phyloP scores from a whole-genome alignment of 2,329 filamentous ascomycete genomes.

The Phoma herbarum region DNA sequence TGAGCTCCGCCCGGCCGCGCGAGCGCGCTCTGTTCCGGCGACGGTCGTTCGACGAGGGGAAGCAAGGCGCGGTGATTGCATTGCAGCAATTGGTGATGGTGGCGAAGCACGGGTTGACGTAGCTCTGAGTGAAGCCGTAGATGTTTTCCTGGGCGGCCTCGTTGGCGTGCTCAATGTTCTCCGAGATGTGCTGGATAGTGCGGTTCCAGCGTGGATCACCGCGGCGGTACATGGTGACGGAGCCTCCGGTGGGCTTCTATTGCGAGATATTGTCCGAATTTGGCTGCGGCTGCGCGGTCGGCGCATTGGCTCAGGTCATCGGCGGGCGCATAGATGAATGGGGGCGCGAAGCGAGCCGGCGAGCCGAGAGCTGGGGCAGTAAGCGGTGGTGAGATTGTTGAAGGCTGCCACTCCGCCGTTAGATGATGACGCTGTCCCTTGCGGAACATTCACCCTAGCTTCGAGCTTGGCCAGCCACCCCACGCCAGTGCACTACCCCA shows the following conservation, averaged over 20 bases:
- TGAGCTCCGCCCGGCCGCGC: conserved; percentile 75
- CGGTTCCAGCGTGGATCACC: conserved; percentile 88
- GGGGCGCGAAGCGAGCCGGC: conserved; percentile 1
- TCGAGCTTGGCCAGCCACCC: conserved; percentile 2
- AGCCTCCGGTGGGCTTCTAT: neutral
- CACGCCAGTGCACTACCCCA: conserved; percentile 17
- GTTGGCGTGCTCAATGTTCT: conserved; percentile 89
- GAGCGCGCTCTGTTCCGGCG: conserved; percentile 70
- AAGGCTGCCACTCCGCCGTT: neutral
- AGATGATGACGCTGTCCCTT: conserved; percentile 14
- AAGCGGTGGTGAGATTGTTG: conserved; percentile 8
- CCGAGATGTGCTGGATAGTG: conserved; percentile 90
- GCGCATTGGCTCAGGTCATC: conserved; percentile 24
- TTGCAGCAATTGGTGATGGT: conserved; percentile 73
- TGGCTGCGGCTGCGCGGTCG: conserved; percentile 9
- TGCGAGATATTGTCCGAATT: neutral
- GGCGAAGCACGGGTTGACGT: conserved; percentile 80
- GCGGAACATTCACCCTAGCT: conserved; percentile 8
- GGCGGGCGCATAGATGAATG: conserved; percentile 42
- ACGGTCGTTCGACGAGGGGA: conserved; percentile 78
- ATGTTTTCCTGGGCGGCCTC: conserved; percentile 91
- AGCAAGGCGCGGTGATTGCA: conserved; percentile 73
- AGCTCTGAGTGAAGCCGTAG: conserved; percentile 86
- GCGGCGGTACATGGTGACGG: conserved; percentile 64
- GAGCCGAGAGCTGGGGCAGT: neutral